phyloP scores from a whole-genome alignment of 2,329 filamentous ascomycete species.

The Penicillium sp. region DNA sequence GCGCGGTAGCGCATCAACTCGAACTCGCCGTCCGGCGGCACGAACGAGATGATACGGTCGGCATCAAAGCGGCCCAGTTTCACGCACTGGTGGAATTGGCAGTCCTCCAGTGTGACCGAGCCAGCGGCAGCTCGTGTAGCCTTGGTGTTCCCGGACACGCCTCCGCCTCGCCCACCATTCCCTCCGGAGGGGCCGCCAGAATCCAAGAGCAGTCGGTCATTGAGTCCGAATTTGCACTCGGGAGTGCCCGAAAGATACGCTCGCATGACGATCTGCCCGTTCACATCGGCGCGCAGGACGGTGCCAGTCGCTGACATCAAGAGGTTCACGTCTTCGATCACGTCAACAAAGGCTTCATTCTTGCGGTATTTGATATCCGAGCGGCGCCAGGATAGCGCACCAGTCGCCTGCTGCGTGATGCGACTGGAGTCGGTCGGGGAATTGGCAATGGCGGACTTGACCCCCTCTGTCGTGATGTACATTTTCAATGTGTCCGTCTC shows the following conservation, averaged over 20 bases:
- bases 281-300: constrained; percentile 92
- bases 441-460: constrained; percentile 77
- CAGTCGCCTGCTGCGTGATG: constrained; percentile 99
- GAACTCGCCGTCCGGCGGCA: constrained; percentile 96
- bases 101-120: constrained; percentile 94
- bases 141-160: constrained; percentile 68
- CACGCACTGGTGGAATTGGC: constrained; percentile 98
- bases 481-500: constrained; percentile 99
- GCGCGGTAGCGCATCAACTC: constrained; percentile 98
- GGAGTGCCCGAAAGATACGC: constrained; percentile 92
- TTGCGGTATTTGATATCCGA: constrained; percentile 99
- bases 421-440: constrained; percentile 82
- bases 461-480: constrained; percentile 99
- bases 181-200: constrained; percentile 61
- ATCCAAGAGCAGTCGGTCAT: constrained; percentile 92
- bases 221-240: constrained; percentile 98
- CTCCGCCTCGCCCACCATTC: constrained; percentile 47
- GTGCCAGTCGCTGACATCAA: constrained; percentile 98
- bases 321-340: constrained; percentile 98
- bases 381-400: constrained; percentile 93
- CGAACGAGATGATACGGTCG: constrained; percentile 94
- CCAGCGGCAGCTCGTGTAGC: constrained; percentile 94
- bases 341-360: constrained; percentile 98
- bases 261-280: constrained; percentile 97
- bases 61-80: constrained; percentile 96